A percentile compares a stretch with the other conserved stretches of the same genome.
Evolutionary conservation across 2,329 filamentous ascomycete species (phyloP).

Genomic region (Penicillium sp.): DNA sequence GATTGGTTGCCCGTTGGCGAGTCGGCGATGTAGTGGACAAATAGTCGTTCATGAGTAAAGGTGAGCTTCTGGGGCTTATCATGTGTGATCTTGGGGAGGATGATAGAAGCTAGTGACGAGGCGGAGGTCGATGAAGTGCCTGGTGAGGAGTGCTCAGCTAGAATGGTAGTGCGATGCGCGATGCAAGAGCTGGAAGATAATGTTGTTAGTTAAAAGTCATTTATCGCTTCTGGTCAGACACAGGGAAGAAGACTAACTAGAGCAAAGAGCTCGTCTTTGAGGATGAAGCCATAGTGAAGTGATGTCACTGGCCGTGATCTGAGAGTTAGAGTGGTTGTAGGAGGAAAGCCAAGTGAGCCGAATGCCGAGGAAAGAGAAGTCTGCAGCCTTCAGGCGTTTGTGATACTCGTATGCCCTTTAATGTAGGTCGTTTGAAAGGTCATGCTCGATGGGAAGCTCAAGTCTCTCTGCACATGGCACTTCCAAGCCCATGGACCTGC

Average conservation of each 20-base stretch:
- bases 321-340: not conserved
- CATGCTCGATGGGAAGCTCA: not conserved
- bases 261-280: slow-evolving; percentile 67
- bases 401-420: not conserved
- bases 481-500: not conserved
- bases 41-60: slow-evolving; percentile 84
- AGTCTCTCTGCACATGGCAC: not conserved
- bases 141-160: slow-evolving; percentile 85
- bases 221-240: not conserved
- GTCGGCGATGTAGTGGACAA: slow-evolving; percentile 94
- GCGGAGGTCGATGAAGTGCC: slow-evolving; percentile 78
- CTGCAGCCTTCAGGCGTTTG: not conserved
- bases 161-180: slow-evolving; percentile 86
- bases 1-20: slow-evolving; percentile 61
- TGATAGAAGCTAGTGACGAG: slow-evolving; percentile 83
- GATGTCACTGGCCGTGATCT: not conserved
- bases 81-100: slow-evolving; percentile 93
- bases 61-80: slow-evolving; percentile 78
- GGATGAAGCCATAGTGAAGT: slow-evolving; percentile 62
- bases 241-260: slow-evolving; percentile 55
- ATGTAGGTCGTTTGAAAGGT: not conserved
- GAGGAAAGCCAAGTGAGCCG: not conserved
- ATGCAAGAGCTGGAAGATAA: slow-evolving; percentile 72
- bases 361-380: not conserved
- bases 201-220: slow-evolving; percentile 1